Evolutionary conservation across 495 filamentous ascomycete genomes (phyloP), one percentile per base, ranked within the genome.

Genomic region (Cetradonia linearis): DNA sequence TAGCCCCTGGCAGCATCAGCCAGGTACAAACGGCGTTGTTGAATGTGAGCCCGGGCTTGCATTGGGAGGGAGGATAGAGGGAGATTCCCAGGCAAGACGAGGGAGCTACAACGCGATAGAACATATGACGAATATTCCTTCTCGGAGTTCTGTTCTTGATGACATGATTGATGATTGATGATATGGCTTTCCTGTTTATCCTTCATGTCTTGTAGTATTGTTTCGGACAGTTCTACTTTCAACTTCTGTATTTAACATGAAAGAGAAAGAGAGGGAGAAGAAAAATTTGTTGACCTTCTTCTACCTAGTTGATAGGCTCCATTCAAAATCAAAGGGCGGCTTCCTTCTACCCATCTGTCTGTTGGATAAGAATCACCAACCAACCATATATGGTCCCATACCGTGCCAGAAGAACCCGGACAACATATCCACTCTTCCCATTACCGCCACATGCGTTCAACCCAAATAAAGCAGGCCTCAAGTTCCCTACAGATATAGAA

Each of bases 11-110:
- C 20, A 10, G 42, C 42, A 46, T 46, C 20, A 46, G 25, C 42
- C 42, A 46, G 50, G 50, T 53, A 30, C 50, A 53, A 46, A 23
- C 8, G 50, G 50, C 50, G 31, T 53, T 53, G 31, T 3, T 34
- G n/a, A 53, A 3, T 34, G 50, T 34, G 50, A 33, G 30, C n/a
- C 31, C 18, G 9, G 31, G 50, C 50, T 18, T 27, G 50, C 50
- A 54, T 36, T 46, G 42, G 42, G 20, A 46, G 50, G 50, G 50
- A 54, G 50, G 33, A 54, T 54, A 54, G 50, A 36, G 50, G 50
- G 50, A 20, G 50, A 54, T 54, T 34, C 50, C 50, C 50, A 54
- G 2, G 50, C 50, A 30, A 34, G 33, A 34, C 31, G 30, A 54
- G 31, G 28, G 30, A 34, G 50, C 30, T 52, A 33, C 34, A 18